Base-by-base conservation (phyloP, 2,329 filamentous ascomycete species). In the Aspergillus carbonarius region DNA sequence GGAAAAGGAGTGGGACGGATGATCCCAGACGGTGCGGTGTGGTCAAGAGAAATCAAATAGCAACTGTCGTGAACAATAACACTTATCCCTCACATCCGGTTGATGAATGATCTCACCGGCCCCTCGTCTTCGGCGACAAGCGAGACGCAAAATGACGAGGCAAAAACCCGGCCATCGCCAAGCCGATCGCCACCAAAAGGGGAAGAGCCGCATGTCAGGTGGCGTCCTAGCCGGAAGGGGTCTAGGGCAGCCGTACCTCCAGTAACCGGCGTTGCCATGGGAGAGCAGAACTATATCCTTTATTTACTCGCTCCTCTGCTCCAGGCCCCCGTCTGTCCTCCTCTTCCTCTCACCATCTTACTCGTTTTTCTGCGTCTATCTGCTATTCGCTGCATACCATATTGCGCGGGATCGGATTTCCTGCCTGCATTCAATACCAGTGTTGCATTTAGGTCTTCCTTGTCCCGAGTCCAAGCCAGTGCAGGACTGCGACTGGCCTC, bases 111-210 rank as follows among this genome's bases (percentile, higher is more conserved):
- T 44, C 20, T n/a, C 44, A 48, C 15, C 15, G 27, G 17, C 44
- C 25, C 44, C 44, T 30, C 44, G 23, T 17, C 44, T 17, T 32
- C 44, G 17, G 25, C 23, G 23, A 25, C 39, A 54, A 42, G 37
- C 15, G 37, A n/a, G 32, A 27, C 7, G 44, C 23, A 39, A 44
- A 58, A 42, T 42, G 39, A 42, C 4, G n/a, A 56, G 58, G 59
- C 50, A 58, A 58, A 59, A 57, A 57, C 48, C 18, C 15, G 32
- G 23, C 42, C 50, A 53, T 15, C 42, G 65, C 60, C 60, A 69
- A 68, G 68, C 60, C 57, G 64, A 66, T 64, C 75, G 72, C 59
- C 76, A 57, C 81, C 81, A 68, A 84, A 68, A 83, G 77, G 63
- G 79, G 82, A 66, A 71, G 71, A 61, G 72, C 66, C 62, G 64